phyloP scores from a whole-genome alignment of 2,329 filamentous ascomycete species.

The Penicillium sp. region DNA sequence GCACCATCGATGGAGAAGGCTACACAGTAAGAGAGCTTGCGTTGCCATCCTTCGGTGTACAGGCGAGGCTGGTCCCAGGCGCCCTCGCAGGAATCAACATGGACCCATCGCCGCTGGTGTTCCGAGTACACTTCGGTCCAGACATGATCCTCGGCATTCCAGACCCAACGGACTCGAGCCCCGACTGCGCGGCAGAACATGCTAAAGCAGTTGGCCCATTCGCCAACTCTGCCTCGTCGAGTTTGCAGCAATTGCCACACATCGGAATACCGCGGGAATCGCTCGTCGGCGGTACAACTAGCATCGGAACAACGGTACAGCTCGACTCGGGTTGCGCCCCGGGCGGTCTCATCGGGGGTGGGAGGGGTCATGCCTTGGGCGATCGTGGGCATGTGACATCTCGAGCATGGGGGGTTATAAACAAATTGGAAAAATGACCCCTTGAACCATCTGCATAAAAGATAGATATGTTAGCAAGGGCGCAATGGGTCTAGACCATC shows the following conservation, averaged over 20 bases:
- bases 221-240: conserved; percentile 79
- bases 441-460: conserved; percentile 77
- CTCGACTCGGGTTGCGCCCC: conserved; percentile 83
- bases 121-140: conserved; percentile 98
- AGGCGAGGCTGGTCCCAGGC: conserved; percentile 91
- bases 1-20: conserved; percentile 89
- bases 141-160: conserved; percentile 96
- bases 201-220: conserved; percentile 98
- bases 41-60: conserved; percentile 92
- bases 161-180: conserved; percentile 90
- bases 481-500: conserved; percentile 14
- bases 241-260: conserved; percentile 91
- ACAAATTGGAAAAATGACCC: conserved; percentile 93
- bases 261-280: conserved; percentile 92
- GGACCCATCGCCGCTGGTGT: conserved; percentile 91
- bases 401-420: conserved; percentile 85
- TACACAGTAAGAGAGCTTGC: conserved; percentile 95
- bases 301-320: conserved; percentile 81
- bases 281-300: conserved; percentile 74
- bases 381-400: conserved; percentile 79
- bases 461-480: conserved; percentile 15
- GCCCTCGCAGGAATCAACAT: conserved; percentile 92
- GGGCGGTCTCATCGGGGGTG: conserved; percentile 83
- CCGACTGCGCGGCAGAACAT: conserved; percentile 96
- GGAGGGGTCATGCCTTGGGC: conserved; percentile 80